Conservation (phyloP, 225 moss, liverwort and hornwort species). For the Pleurozium schreberi region DNA sequence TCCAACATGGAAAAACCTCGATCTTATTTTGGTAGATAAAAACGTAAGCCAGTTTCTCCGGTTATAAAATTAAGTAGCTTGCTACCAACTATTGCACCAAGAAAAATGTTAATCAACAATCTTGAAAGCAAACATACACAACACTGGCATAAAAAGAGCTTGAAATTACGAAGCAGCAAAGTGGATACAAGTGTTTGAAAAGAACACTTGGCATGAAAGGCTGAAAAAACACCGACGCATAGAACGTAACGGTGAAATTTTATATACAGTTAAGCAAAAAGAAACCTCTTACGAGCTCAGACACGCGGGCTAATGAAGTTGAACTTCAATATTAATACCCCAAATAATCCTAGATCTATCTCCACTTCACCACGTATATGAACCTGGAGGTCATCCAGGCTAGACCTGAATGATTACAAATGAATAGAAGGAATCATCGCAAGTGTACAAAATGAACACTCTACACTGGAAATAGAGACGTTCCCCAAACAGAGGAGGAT, state of each 20-base stretch:
- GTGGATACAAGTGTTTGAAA: neutral
- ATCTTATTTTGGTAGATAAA: neutral
- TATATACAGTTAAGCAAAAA: constrained; percentile 13
- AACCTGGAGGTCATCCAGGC: constrained; percentile 3
- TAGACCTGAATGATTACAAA: constrained; percentile 9
- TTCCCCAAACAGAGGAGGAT: neutral
- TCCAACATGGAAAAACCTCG: neutral
- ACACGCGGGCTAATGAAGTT: neutral
- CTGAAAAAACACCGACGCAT: neutral
- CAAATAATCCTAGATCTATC: neutral
- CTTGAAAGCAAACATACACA: neutral
- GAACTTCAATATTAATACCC: neutral
- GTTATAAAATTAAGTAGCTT: neutral
- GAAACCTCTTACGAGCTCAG: neutral
- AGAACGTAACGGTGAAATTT: neutral
- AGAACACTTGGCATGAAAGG: neutral
- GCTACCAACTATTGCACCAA: neutral
- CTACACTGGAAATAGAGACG: constrained; percentile 5
- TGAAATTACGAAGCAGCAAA: neutral
- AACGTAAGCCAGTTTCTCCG: neutral
- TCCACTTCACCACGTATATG: neutral
- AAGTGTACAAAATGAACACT: constrained; percentile 31
- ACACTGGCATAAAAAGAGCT: neutral
- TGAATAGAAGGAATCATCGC: constrained; percentile 13
- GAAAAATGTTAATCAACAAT: neutral